Conservation (phyloP, 371 early-diverging fungal genomes). For the Thermomucor indicae-seudaticae region DNA sequence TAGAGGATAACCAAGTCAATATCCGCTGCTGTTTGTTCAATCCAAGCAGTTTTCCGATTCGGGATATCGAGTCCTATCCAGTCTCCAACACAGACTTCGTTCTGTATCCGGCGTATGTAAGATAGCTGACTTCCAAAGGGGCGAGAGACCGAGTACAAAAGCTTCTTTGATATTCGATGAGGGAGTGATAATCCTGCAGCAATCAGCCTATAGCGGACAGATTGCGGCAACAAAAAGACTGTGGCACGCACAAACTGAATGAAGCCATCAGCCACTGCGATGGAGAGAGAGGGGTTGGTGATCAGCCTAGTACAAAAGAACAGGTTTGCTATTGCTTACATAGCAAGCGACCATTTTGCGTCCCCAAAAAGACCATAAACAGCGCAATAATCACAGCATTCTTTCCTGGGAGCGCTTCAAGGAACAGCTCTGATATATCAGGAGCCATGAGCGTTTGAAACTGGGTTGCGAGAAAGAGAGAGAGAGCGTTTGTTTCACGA, state of each 20-base stretch:
- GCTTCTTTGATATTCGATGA: neutral
- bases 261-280: neutral
- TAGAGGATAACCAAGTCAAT: slow-evolving; percentile 15
- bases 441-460: too few species aligned
- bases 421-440: neutral
- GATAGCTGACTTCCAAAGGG: slow-evolving; percentile 2
- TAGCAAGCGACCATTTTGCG: slow-evolving; percentile 10
- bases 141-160: neutral
- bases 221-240: neutral
- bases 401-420: neutral
- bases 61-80: slow-evolving; percentile 12
- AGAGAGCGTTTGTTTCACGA: too few species aligned
- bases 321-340: slow-evolving; percentile 4
- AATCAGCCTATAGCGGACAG: slow-evolving; percentile 2
- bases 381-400: slow-evolving; percentile 1
- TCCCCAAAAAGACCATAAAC: slow-evolving; percentile 7
- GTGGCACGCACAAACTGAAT: neutral
- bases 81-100: slow-evolving; percentile 10
- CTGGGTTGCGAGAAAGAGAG: too few species aligned
- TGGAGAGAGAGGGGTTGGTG: neutral
- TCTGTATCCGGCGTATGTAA: slow-evolving; percentile 6
- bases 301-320: too few species aligned
- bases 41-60: too few species aligned
- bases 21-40: slow-evolving; percentile 1
- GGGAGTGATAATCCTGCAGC: slow-evolving; percentile 1